Base-by-base conservation (phyloP, 176 grass and related monocot species). In the Coix lacrymajobi region DNA sequence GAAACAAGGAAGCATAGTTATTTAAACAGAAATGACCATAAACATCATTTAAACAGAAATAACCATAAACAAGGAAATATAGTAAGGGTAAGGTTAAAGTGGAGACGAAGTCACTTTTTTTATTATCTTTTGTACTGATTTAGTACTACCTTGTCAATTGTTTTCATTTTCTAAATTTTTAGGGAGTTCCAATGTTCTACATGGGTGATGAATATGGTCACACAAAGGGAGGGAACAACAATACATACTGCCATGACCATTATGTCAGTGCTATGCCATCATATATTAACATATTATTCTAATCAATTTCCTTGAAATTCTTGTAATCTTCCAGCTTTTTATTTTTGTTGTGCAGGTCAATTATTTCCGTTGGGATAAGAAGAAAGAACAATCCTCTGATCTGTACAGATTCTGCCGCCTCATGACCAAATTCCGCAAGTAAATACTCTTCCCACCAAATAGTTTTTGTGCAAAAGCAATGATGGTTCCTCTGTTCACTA, bases 191-290 rank as follows among this genome's bases (percentile, higher is more conserved):
- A 25, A 95, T 98, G 96, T 88, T 98, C 81, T 93, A 86, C 73
- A 98, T 98, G 96, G 96, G 96, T 0, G 96, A 98, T 72, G 96
- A 98, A 81, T 98, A 98, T 80, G 96, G 96, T 22, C 96, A 98
- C 71, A 95, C 92, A 16, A 98, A 98, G 90, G 88, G 87, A 83
- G 96, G 96, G 68, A 98, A 98, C 89, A 98, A 98, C 80, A 98
- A 98, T 82, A 91, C 96, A 48, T 98, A 98, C 61, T 98, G 96
- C 68, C 96, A 98, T 87, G 96, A 95, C 72, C 87, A 91, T 84
- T 88, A 83, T 81, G 96, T 98, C 31, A 79, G 88, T 72, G 15
- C 30, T 51, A 61, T 9, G n/a, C 40, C 8, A 44, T 33, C 25
- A 11, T 71, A 28, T 51, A 12, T 72, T 80, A 9, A 10, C 9